phyloP scores from a whole-genome alignment of 2,329 filamentous ascomycete species.

The Claviceps paspali region DNA sequence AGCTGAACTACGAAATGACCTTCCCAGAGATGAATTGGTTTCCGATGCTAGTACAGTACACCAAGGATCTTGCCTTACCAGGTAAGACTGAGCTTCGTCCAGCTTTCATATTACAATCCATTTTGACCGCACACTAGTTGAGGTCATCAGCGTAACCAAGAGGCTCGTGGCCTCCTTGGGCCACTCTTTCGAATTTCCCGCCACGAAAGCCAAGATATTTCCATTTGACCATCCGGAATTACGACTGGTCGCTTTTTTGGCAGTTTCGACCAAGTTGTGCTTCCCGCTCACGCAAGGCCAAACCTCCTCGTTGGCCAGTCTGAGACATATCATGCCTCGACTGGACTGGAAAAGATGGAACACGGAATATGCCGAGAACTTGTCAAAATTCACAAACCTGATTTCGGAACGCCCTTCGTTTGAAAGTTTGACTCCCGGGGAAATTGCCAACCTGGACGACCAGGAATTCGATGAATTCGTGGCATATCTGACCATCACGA shows the following conservation, averaged over 20 bases:
- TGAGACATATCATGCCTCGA: conserved; percentile 6
- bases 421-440: conserved; percentile 40
- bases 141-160: conserved; percentile 23
- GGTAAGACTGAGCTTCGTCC: conserved; percentile 28
- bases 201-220: conserved; percentile 26
- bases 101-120: not conserved
- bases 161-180: conserved; percentile 34
- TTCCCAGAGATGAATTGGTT: conserved; percentile 61
- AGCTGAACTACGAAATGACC: conserved; percentile 49
- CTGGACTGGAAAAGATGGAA: conserved; percentile 65
- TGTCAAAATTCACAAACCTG: conserved; percentile 5
- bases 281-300: conserved; percentile 56
- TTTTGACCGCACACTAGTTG: conserved; percentile 32
- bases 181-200: conserved; percentile 38
- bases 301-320: conserved; percentile 13
- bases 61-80: conserved; percentile 60
- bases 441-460: conserved; percentile 46
- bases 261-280: conserved; percentile 64
- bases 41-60: conserved; percentile 51
- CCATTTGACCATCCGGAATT: conserved; percentile 57
- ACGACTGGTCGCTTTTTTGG: conserved; percentile 51
- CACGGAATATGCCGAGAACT: conserved; percentile 23
- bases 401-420: conserved; percentile 19
- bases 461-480: conserved; percentile 53
- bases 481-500: conserved; percentile 20